Base-by-base conservation (phyloP, 2,329 filamentous ascomycete species). In the Helminthosporium solani region DNA sequence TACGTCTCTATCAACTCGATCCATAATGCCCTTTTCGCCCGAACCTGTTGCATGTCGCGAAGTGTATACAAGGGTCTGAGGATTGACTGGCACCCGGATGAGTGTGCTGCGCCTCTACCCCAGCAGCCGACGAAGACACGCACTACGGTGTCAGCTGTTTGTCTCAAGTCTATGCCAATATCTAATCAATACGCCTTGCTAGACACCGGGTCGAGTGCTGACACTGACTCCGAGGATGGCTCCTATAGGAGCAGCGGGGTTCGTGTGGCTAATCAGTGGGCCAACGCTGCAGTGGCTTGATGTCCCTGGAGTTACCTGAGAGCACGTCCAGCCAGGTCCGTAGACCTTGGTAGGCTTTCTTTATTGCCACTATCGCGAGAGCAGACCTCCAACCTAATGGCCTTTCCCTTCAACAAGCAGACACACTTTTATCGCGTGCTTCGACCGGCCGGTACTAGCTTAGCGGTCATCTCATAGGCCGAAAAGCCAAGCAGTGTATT, bases 1-100 rank as follows among this genome's bases (percentile, higher is more conserved):
- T 81, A 81, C 65, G 82, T 95, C 53, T 84, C 81, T 44, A 88
- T 85, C 7, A 95, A 91, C 66, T 90, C 88, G 0, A 78, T 95
- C 8, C 79, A 86, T 60, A 85, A 86, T 51, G 86, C 88, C 9
- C 78, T 89, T 42, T 88, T 85, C 68, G 88, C 88, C 7, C 80
- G 82, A 15, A 87, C 81, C 8, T 94, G 88, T 71, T 87, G 95
- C 85, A 84, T 86, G 80, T 76, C 71, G 45, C 67, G 71, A 46
- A 82, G 80, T 12, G 78, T 77, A 23, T 95, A 94, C 73, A 88
- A 85, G 61, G 78, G 80, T 18, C 82, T 78, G 49, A 84, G 78
- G 51, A 86, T 95, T 54, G 82, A 85, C 12, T 92, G 84, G 78
- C 83, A 78, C 50, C 68, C 73, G 0, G 89, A 95, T 58, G 87